Conservation (phyloP, 2,329 filamentous ascomycete genomes). For the Trichophaea hybrida region DNA sequence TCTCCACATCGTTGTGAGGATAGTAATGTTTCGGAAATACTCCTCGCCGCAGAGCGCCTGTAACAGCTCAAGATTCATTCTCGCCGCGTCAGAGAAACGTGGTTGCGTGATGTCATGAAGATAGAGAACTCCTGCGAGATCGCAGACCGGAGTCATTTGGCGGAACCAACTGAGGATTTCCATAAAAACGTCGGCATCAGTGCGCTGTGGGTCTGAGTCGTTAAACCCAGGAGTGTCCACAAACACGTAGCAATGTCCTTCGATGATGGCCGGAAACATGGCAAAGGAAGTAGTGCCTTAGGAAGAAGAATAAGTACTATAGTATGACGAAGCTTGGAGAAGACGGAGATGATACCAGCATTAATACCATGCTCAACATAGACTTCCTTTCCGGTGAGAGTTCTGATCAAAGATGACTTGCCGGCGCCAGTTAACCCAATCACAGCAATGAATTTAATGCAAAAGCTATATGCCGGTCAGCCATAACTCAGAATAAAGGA, state of each 20-base stretch:
- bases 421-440: constrained; percentile 6
- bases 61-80: constrained; percentile 1
- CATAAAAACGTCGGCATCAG: not conserved
- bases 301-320: not conserved
- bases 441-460: constrained; percentile 4
- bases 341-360: not conserved
- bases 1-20: constrained; percentile 5
- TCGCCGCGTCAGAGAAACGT: not conserved
- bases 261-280: not conserved
- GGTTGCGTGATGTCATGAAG: not conserved
- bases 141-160: not conserved
- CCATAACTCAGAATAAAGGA: no score
- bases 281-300: constrained; percentile 2
- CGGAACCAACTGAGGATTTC: constrained; percentile 4
- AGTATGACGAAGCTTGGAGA: not conserved
- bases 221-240: constrained; percentile 6
- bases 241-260: constrained; percentile 1
- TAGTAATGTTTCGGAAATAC: not conserved
- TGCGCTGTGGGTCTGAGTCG: not conserved
- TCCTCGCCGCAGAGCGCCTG: not conserved
- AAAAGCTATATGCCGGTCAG: not conserved
- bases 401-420: constrained; percentile 4
- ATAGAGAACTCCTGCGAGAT: constrained; percentile 2
- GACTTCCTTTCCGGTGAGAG: constrained; percentile 1
- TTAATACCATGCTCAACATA: not conserved